Base-by-base conservation (phyloP, 2,329 filamentous ascomycete genomes). In the Metarhizium brunneum region DNA sequence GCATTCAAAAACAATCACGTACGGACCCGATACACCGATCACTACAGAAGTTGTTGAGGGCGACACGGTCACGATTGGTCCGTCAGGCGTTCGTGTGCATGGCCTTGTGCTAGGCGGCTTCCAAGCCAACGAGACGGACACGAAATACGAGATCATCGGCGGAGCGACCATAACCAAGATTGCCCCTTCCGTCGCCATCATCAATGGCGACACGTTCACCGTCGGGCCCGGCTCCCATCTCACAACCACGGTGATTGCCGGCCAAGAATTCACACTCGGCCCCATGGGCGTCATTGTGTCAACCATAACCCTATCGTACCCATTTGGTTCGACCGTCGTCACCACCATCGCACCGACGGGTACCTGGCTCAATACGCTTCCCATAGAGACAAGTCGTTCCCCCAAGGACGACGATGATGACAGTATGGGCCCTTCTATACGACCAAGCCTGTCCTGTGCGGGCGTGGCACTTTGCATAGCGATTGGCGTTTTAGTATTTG, bases 151-250 rank as follows among this genome's bases (percentile, higher is more conserved):
- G 47, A 73, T 81, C 55, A 72, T 79, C 8, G 79, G 79, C 53
- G 79, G 79, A 11, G 78, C 73, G 16, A 80, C 79, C 3, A 69
- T 82, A 53, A 79, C 76, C 16, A 72, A 76, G 60, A 61, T 81
- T 8, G 75, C 73, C n/a, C 66, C 74, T 1, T 76, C 73, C 2
- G 67, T 74, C 13, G 73, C 79, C 1, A 72, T 84, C 32, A 69
- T 86, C 51, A 68, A 71, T 40, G 76, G 75, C 38, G 68, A 68
- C 2, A 81, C 76, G 0, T 82, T 80, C 60, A 78, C 75, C 1
- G 66, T 84, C 51, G 79, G 79, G 0, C 70, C 76, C 0, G 71
- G 70, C 11, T 68, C 70, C 2, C 65, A 64, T n/a, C 64, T 64
- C 11, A 75, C 68, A 1, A 81, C 75, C 0, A 76, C 74, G 1